Percentiles rank a stretch among this genome's conserved stretches.
These are phyloP conservation scores for Pythium biforme DNA, from an alignment of 352 stramenopile genomes.

Conservation along the genomic window DNA sequence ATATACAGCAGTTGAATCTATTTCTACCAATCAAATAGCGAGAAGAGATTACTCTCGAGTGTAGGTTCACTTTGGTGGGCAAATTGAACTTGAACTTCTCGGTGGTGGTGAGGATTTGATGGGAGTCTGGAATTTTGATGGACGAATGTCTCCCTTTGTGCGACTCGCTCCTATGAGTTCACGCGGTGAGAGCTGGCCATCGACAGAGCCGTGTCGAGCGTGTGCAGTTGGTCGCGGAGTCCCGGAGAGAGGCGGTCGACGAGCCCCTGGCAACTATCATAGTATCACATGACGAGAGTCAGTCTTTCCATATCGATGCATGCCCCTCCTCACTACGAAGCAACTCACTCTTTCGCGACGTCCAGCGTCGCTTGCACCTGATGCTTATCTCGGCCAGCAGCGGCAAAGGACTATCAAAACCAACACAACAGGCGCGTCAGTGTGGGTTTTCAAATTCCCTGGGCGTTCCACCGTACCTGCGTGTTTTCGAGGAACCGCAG, in stretches of 20 bases:
- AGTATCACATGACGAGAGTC: neutral
- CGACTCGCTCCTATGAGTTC: neutral
- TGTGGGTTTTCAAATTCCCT: too few relatives aligned
- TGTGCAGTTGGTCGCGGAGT: conserved; percentile 36
- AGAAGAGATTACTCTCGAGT: neutral
- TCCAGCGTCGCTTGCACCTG: conserved; percentile 29
- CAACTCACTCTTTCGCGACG: conserved; percentile 37
- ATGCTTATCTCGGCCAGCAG: conserved; percentile 14
- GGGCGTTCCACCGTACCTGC: conserved; percentile 22
- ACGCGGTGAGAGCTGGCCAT: neutral
- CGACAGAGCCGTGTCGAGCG: conserved; percentile 30
- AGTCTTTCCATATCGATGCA: neutral
- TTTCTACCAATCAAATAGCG: conserved; percentile 27
- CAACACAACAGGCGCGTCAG: too few relatives aligned
- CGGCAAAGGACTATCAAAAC: conserved; percentile 20
- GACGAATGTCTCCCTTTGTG: neutral
- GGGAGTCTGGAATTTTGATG: neutral
- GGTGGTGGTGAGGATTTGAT: neutral
- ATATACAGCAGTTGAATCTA: neutral
- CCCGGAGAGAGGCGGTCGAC: conserved; percentile 34
- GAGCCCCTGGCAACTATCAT: conserved; percentile 34
- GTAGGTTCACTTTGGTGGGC: neutral
- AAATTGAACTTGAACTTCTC: neutral
- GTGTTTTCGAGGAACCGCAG: conserved; percentile 40
- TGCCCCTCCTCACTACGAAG: neutral